Evolutionary conservation across 371 early-diverging fungal genomes (phyloP).

Genomic region (Basidiobolus meristosporus): DNA sequence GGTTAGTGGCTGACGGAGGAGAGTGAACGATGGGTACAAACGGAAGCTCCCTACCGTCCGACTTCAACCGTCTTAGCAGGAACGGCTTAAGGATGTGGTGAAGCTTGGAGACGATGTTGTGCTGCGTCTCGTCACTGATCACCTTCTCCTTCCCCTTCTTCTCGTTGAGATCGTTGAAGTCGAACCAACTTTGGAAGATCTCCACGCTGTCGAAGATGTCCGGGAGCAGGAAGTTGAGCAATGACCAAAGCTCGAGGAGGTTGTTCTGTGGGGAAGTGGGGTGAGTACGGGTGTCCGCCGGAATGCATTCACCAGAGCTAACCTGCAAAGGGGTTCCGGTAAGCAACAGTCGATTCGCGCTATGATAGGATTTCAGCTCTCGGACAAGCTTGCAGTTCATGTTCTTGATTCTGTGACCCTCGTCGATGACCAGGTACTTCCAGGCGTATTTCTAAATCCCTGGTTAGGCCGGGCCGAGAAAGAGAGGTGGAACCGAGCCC

Average conservation of each 20-base stretch:
- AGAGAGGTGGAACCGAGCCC: constrained; percentile 1
- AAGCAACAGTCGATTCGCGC: constrained; percentile 71
- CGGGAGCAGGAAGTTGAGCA: constrained; percentile 86
- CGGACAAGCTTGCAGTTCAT: constrained; percentile 72
- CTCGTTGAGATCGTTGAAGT: constrained; percentile 53
- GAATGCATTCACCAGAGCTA: constrained; percentile 4
- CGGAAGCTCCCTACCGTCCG: too few species aligned
- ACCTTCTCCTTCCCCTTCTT: constrained; percentile 46
- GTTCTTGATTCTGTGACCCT: constrained; percentile 93
- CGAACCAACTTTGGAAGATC: constrained; percentile 70
- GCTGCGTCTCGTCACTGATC: constrained; percentile 45
- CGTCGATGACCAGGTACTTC: constrained; percentile 88
- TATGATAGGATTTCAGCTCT: constrained; percentile 62
- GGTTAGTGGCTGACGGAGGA: neutral
- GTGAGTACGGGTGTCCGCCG: too few species aligned
- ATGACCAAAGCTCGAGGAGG: constrained; percentile 78
- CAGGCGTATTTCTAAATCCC: constrained; percentile 29
- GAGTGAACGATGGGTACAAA: neutral
- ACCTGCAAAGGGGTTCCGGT: constrained; percentile 88
- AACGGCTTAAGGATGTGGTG: constrained; percentile 87
- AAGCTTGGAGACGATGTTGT: constrained; percentile 55
- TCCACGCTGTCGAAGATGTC: constrained; percentile 75
- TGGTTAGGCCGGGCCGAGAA: neutral
- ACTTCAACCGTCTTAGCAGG: constrained; percentile 84
- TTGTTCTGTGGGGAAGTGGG: constrained; percentile 54